Base-by-base conservation (phyloP, 768 basidiomycete species). In the Termitomyces sp. region DNA sequence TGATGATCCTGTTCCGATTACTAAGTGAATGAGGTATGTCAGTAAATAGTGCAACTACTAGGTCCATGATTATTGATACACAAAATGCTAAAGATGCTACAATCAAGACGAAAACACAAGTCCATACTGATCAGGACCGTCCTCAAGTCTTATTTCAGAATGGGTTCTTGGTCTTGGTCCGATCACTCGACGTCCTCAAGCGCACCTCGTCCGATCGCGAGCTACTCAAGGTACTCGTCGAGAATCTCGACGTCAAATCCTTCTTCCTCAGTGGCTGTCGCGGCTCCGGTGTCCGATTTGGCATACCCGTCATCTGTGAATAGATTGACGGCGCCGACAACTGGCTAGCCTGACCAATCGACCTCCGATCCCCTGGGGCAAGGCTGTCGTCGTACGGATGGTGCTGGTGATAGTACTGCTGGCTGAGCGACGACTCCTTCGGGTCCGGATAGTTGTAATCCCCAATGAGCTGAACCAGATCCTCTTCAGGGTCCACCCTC, bases 291-390 rank as follows among this genome's bases (percentile, higher is more conserved):
- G 76, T 80, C n/a, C 76, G 78, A 33, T 79, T 82, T 55, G 85
- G 83, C 50, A 78, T 67, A 54, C 89, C 87, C 45, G 84, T 87
- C 61, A 82, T 66, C 69, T 85, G 82, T 52, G 87, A 81, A 70
- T 86, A 88, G 20, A 87, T 65, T 53, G 86, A 87, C 13, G 75
- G 76, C 32, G 76, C 73, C 15, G 79, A 78, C 59, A 81, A 57
- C 63, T 69, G 68, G 62, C 73, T 73, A 53, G 74, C 70, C 55
- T 46, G 57, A 55, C 69, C 62, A 45, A 57, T 48, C 22, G 67
- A 65, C 32, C 59, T 55, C 40, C 65, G 63, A 46, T 64, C 57
- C 12, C 46, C 62, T 8, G 55, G 44, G 9, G 20, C 51, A 11
- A 42, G 68, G 66, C 61, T 68, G 63, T 65, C 63, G 20, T 67